A percentile compares a stretch with the other conserved stretches of the same genome.
Conservation (phyloP, 257 asterid species). For the Verbena officinalis region DNA sequence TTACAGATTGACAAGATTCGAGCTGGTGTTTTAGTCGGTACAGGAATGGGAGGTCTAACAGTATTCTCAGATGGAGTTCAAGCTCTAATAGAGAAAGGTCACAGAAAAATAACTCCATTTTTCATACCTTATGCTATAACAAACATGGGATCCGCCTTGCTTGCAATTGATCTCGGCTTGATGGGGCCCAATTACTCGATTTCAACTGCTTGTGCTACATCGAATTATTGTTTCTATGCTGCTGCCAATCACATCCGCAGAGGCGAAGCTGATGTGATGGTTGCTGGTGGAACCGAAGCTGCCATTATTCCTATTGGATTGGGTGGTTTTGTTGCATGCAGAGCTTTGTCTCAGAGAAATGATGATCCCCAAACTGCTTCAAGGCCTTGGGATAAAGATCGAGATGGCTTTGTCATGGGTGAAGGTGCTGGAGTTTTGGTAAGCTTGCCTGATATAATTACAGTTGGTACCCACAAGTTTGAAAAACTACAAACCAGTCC, state of each 20-base stretch:
- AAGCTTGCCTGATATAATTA: constrained; percentile 24
- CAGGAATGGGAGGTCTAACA: constrained; percentile 95
- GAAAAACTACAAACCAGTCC: too few relatives aligned
- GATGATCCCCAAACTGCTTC: constrained; percentile 90
- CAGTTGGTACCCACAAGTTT: too few relatives aligned
- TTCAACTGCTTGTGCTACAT: constrained; percentile 97
- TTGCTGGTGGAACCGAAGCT: constrained; percentile 96
- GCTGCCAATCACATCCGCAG: constrained; percentile 97
- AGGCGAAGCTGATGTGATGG: constrained; percentile 96
- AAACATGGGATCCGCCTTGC: constrained; percentile 95
- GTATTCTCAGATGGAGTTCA: constrained; percentile 88
- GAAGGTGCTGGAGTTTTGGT: constrained; percentile 96
- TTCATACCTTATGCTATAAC: constrained; percentile 93
- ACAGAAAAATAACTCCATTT: constrained; percentile 84
- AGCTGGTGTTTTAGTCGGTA: constrained; percentile 88
- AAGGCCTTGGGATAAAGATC: constrained; percentile 87
- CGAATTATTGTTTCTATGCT: constrained; percentile 90
- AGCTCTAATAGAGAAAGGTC: constrained; percentile 81
- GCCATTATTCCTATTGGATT: constrained; percentile 90
- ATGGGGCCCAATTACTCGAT: constrained; percentile 96
- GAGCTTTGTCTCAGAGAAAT: constrained; percentile 95
- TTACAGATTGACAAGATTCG: constrained; percentile 85
- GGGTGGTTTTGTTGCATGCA: constrained; percentile 96
- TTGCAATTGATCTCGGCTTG: constrained; percentile 87
- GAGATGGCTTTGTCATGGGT: constrained; percentile 96